phyloP scores from a whole-genome alignment of 106 monocot species.

The Dioscorea alata region DNA sequence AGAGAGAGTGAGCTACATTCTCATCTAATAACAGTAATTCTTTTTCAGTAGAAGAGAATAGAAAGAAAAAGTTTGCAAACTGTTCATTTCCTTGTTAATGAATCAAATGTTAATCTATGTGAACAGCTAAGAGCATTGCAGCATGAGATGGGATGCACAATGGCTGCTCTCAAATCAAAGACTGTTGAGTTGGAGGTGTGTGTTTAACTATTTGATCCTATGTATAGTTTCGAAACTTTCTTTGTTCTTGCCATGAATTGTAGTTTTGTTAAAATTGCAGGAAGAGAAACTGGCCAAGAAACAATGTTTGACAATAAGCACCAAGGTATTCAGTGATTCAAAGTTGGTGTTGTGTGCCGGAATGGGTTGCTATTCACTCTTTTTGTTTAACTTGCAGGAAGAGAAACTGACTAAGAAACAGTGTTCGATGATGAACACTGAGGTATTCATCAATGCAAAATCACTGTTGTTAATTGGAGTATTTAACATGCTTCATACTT shows the following conservation, averaged over 20 bases:
- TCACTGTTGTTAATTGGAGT: too few relatives aligned
- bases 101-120: background rate
- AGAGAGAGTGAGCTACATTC: slow-evolving; percentile 11
- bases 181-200: slow-evolving; percentile 9
- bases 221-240: too few relatives aligned
- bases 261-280: background rate
- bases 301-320: background rate
- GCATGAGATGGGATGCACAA: slow-evolving; percentile 28
- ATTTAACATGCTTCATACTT: too few relatives aligned
- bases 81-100: too few relatives aligned
- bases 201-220: background rate
- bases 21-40: background rate
- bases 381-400: background rate
- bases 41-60: too few relatives aligned
- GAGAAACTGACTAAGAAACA: slow-evolving; percentile 4
- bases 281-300: slow-evolving; percentile 6
- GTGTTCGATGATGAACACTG: background rate
- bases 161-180: slow-evolving; percentile 8
- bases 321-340: background rate
- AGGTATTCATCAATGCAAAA: background rate
- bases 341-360: too few relatives aligned
- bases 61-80: too few relatives aligned
- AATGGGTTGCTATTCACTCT: too few relatives aligned
- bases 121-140: slow-evolving; percentile 23
- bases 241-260: too few relatives aligned